Percentiles rank a stretch among this genome's conserved stretches.
phyloP scores from a whole-genome alignment of 768 basidiomycete species.

The Auricularia cornea region DNA sequence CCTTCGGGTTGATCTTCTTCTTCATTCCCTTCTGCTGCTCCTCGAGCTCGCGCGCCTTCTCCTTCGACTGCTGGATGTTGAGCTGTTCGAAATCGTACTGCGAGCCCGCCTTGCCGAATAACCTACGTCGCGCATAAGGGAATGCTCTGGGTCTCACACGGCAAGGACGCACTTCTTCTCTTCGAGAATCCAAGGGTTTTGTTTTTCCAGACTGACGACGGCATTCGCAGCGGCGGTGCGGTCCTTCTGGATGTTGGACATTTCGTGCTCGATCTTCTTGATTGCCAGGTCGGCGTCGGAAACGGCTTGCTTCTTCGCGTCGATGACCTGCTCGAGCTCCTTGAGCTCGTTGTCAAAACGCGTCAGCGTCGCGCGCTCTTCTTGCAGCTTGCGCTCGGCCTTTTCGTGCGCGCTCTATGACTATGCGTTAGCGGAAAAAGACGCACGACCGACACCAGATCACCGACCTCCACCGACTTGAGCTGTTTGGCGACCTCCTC shows the following conservation, averaged over 20 bases:
- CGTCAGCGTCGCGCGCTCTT: conserved; percentile 80
- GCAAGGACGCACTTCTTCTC: conserved; percentile 65
- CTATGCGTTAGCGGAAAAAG: neutral
- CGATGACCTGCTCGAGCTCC: conserved; percentile 73
- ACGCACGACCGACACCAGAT: neutral
- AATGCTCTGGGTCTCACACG: neutral
- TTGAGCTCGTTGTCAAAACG: conserved; percentile 86
- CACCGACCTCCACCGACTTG: conserved; percentile 34
- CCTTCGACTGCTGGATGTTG: conserved; percentile 50
- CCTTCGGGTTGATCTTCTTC: conserved; percentile 93
- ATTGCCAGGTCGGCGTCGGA: conserved; percentile 56
- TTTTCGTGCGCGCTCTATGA: conserved; percentile 47
- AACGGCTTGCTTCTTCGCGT: conserved; percentile 67
- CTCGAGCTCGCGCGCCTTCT: conserved; percentile 68
- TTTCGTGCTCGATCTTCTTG: conserved; percentile 63
- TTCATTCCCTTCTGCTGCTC: conserved; percentile 77
- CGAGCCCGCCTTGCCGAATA: conserved; percentile 74
- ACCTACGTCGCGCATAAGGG: conserved; percentile 42
- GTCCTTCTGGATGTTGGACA: conserved; percentile 57
- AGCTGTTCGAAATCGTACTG: conserved; percentile 70
- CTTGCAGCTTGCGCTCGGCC: conserved; percentile 64
- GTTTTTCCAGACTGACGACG: conserved; percentile 64
- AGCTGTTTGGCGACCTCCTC: conserved; percentile 47
- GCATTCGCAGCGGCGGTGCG: conserved; percentile 41
- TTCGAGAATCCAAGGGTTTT: conserved; percentile 80